These are phyloP conservation scores for Mucor plumbeus DNA, from an alignment of 371 early-diverging fungal species.

Conservation along the genomic window DNA sequence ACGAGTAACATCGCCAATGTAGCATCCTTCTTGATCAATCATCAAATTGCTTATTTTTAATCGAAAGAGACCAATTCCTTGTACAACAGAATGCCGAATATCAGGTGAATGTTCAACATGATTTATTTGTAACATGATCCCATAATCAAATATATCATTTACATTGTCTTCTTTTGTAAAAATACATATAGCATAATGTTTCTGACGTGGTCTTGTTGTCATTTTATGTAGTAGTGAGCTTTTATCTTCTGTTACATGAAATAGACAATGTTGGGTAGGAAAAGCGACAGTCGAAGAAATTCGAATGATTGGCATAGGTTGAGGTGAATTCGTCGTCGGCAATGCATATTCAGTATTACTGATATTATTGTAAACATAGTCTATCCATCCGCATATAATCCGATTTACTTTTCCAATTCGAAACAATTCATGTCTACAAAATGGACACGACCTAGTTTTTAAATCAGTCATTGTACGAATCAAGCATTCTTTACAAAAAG, in stretches of 20 bases:
- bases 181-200: constrained; percentile 59
- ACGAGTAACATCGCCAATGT: constrained; percentile 13
- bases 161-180: constrained; percentile 26
- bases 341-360: neutral
- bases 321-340: neutral
- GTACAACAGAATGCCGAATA: constrained; percentile 34
- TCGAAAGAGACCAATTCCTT: constrained; percentile 27
- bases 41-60: constrained; percentile 13
- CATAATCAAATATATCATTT: constrained; percentile 26
- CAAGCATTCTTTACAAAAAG: constrained; percentile 65
- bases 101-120: constrained; percentile 33
- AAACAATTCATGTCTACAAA: constrained; percentile 17
- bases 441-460: constrained; percentile 17
- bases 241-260: constrained; percentile 56
- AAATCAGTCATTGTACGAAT: constrained; percentile 10
- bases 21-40: neutral
- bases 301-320: constrained; percentile 13
- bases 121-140: constrained; percentile 44
- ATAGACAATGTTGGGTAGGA: constrained; percentile 14
- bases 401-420: constrained; percentile 19
- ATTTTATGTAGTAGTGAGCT: constrained; percentile 48
- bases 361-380: neutral
- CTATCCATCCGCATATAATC: constrained; percentile 16
- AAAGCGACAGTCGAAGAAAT: neutral
- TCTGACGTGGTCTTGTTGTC: constrained; percentile 40